Evolutionary conservation across 768 basidiomycete genomes (phyloP).

Genomic region (Leccinellum rugosiceps): DNA sequence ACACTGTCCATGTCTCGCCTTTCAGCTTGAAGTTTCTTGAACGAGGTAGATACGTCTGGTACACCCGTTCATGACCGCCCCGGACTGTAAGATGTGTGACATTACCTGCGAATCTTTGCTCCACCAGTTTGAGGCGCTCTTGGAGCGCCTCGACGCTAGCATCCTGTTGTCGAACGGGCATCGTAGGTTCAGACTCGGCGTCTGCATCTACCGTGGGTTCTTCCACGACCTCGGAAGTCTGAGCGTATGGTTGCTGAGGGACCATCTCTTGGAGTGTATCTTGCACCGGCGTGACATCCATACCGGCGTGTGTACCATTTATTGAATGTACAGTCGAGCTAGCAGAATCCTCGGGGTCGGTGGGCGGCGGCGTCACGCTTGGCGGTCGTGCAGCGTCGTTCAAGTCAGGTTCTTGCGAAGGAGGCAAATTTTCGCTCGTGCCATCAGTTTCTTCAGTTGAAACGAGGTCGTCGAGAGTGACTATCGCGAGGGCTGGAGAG

Average conservation of each 20-base stretch:
- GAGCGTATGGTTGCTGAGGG: neutral
- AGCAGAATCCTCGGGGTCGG: neutral
- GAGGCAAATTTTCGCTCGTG: neutral
- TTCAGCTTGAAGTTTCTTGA: slow-evolving; percentile 72
- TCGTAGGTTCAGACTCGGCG: neutral
- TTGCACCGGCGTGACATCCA: neutral
- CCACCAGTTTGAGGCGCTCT: slow-evolving; percentile 63
- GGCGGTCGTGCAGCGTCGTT: neutral
- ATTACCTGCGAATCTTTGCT: slow-evolving; percentile 74
- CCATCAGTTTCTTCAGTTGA: slow-evolving; percentile 1
- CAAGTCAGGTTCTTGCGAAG: slow-evolving; percentile 1
- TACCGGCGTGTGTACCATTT: neutral
- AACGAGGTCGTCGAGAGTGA: neutral
- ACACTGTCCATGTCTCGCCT: slow-evolving; percentile 65
- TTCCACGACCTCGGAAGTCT: neutral
- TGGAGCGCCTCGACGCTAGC: slow-evolving; percentile 56
- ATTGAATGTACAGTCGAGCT: neutral
- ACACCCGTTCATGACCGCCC: slow-evolving; percentile 3
- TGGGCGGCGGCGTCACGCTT: neutral
- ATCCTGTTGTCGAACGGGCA: slow-evolving; percentile 3
- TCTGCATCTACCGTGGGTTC: neutral
- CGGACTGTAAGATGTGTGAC: neutral
- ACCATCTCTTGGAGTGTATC: neutral
- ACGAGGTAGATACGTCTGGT: slow-evolving; percentile 76
- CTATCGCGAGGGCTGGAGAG: slow-evolving; percentile 28